Percentiles rank a stretch among this genome's conserved stretches.
phyloP scores from a whole-genome alignment of 1,284 basidiomycete genomes.

The Phaffia rhodozyma region DNA sequence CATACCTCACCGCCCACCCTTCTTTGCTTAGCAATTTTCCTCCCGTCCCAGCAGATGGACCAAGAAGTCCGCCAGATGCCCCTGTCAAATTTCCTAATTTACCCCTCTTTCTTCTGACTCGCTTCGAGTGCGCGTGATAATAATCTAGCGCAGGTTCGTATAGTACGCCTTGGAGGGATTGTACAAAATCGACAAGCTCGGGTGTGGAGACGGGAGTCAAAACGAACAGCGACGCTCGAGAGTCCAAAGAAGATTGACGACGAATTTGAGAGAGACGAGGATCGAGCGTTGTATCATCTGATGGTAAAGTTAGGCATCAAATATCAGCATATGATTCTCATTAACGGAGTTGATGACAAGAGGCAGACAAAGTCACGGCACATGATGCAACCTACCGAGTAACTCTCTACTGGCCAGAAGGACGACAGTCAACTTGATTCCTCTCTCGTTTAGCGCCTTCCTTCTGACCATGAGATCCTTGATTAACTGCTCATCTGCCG shows the following conservation, averaged over 20 bases:
- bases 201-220: slow-evolving; percentile 72
- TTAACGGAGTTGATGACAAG: background rate
- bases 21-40: slow-evolving; percentile 55
- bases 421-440: slow-evolving; percentile 87
- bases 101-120: slow-evolving; percentile 77
- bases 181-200: slow-evolving; percentile 73
- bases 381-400: slow-evolving; percentile 48
- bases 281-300: slow-evolving; percentile 75
- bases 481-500: slow-evolving; percentile 59
- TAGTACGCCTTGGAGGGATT: slow-evolving; percentile 71
- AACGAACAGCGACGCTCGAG: slow-evolving; percentile 83
- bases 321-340: too few relatives aligned
- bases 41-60: slow-evolving; percentile 14
- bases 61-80: slow-evolving; percentile 26
- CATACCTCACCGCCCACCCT: slow-evolving; percentile 92
- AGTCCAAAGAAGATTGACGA: slow-evolving; percentile 74
- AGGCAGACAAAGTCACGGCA: slow-evolving; percentile 1
- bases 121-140: slow-evolving; percentile 81
- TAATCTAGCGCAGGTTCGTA: slow-evolving; percentile 82
- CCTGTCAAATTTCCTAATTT: slow-evolving; percentile 42
- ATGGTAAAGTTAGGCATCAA: slow-evolving; percentile 1
- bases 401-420: slow-evolving; percentile 75
- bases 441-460: slow-evolving; percentile 63
- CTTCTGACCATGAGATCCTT: slow-evolving; percentile 67
- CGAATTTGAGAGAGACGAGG: slow-evolving; percentile 70